Evolutionary conservation across 2,329 filamentous ascomycete genomes (phyloP), one percentile per base, ranked within the genome.

Genomic region (Cladosporium sp.): DNA sequence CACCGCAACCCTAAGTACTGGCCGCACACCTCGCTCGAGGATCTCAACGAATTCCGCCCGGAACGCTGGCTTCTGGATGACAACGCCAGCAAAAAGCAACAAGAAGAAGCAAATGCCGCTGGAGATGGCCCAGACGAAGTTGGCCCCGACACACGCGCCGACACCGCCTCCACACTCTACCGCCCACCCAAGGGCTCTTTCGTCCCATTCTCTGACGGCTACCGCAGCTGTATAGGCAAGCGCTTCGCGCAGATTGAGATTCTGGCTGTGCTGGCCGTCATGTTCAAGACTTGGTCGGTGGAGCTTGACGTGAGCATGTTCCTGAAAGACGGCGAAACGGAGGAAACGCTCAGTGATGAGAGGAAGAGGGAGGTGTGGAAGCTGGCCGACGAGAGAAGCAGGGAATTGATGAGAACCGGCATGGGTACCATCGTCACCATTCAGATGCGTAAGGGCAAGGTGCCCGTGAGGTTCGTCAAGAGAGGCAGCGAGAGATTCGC

Each of bases 1-100:
- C 85, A 89, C 46, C 77, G 80, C 32, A 86, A 89, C 65, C 85
- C 86, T 9, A 80, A 78, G 42, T 83, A 84, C 66, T 92, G 88
- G 87, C 85, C 85, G 11, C 62, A 65, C 50, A 63, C 61, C 3
- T 63, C 65, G 0, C 62, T 67, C 27, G 65, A 78, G 43, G 85
- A 91, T 58, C 67, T 87, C 1, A 74, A 84, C 47, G 78, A 85
- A 51, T 92, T 83, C 66, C 72, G 81, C 41, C 86, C 87, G 0
- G 83, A 88, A 65, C 78, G 87, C 38, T 91, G 88, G 87, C 78
- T 88, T 12, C 50, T 67, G 18, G 64, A 72, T 45, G 50, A 55
- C 18, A 56, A 60, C 6, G 47, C 54, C 11, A 38, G 45, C 13
- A 27, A 27, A 27, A 9, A 4, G 4, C 22, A 27, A 27, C 32